phyloP scores from a whole-genome alignment of 2,329 filamentous ascomycete genomes.

The Hansfordia pulvinata region DNA sequence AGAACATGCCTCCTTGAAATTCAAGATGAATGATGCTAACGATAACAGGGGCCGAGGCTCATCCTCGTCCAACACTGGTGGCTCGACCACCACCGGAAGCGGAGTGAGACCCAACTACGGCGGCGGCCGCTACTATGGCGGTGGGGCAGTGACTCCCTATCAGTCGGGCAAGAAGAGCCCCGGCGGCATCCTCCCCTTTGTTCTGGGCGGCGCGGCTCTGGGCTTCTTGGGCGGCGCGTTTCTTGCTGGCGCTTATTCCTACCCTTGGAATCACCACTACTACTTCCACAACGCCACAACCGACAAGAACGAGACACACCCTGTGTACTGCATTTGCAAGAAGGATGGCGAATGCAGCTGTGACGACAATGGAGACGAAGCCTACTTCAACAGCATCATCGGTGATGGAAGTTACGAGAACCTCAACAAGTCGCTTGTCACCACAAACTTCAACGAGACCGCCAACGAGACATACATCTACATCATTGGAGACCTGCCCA shows the following conservation, averaged over 20 bases:
- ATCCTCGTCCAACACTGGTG: conserved; percentile 27
- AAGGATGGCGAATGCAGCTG: conserved; percentile 37
- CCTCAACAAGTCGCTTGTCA: conserved; percentile 49
- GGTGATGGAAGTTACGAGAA: conserved; percentile 47
- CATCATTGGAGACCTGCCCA: conserved; percentile 63
- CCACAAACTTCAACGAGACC: conserved; percentile 48
- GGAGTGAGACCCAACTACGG: conserved; percentile 44
- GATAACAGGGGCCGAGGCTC: too few species aligned
- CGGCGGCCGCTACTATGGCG: conserved; percentile 51
- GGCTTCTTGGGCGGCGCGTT: conserved; percentile 48
- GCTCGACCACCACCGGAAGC: conserved; percentile 40
- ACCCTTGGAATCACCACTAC: conserved; percentile 37
- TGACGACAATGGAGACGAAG: conserved; percentile 49
- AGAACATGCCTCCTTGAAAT: conserved; percentile 2
- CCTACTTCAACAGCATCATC: conserved; percentile 47
- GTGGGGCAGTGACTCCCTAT: conserved; percentile 51
- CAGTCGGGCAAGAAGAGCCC: conserved; percentile 31
- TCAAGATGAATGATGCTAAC: too few species aligned
- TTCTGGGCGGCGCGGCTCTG: conserved; percentile 32
- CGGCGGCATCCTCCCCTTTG: conserved; percentile 36
- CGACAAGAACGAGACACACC: conserved; percentile 41
- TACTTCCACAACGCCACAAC: conserved; percentile 35
- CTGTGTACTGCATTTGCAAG: conserved; percentile 48
- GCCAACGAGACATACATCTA: conserved; percentile 42
- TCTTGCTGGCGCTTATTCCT: conserved; percentile 38